Evolutionary conservation across 331 rosid species (phyloP).

Genomic region (Malus hybrid): DNA sequence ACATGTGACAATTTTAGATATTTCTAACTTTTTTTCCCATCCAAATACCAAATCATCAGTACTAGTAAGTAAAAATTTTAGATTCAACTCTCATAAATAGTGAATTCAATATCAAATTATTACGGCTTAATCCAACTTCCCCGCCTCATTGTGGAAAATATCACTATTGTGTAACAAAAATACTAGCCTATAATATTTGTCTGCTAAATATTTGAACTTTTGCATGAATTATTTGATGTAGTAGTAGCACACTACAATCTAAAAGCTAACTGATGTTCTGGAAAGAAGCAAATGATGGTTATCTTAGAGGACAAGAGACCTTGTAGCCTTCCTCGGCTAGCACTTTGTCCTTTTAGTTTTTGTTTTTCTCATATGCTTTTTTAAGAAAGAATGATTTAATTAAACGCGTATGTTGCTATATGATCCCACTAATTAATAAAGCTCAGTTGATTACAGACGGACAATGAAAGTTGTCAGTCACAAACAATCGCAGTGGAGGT

Average conservation of each 20-base stretch:
- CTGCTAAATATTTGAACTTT: neutral
- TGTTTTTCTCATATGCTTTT: neutral
- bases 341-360: constrained; percentile 3
- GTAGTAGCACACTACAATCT: neutral
- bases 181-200: neutral
- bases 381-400: neutral
- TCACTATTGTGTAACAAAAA: neutral
- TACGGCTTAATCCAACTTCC: neutral
- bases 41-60: neutral
- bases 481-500: constrained; percentile 2
- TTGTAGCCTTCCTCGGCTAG: neutral
- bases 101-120: neutral
- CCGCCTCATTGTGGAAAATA: neutral
- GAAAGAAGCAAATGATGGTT: neutral
- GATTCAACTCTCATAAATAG: neutral
- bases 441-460: neutral
- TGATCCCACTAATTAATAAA: neutral
- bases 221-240: neutral
- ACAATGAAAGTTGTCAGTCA: neutral
- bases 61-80: neutral
- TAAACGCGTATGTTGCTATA: neutral
- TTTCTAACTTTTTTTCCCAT: neutral
- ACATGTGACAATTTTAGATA: neutral
- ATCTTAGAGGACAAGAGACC: constrained; percentile 33
- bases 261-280: neutral